A percentile compares a stretch with the other conserved stretches of the same genome.
Evolutionary conservation across 2,329 filamentous ascomycete species (phyloP).

Genomic region (Hypoxylon sp.): DNA sequence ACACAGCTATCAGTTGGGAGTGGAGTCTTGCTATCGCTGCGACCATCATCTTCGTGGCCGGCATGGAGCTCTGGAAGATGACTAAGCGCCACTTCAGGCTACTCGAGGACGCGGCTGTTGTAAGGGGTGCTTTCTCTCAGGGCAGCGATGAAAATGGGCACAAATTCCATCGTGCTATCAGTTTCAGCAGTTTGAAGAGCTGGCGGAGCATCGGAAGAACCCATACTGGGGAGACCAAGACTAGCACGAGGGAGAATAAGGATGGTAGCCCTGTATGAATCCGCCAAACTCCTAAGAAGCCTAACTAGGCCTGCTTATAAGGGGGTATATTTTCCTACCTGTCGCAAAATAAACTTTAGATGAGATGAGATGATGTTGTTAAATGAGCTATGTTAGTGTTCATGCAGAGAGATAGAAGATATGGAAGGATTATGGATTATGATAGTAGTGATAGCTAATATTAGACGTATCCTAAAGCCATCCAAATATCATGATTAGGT

Average conservation of each 20-base stretch:
- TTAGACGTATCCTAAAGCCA: not conserved
- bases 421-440: too few species aligned
- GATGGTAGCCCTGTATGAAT: constrained; percentile 35
- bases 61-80: constrained; percentile 81
- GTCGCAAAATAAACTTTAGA: not conserved
- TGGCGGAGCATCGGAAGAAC: constrained; percentile 56
- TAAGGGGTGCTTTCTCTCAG: constrained; percentile 67
- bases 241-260: constrained; percentile 45
- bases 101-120: constrained; percentile 67
- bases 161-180: constrained; percentile 65
- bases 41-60: constrained; percentile 74
- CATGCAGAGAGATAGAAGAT: too few species aligned
- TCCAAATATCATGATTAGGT: not conserved
- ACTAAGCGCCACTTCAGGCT: constrained; percentile 71
- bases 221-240: constrained; percentile 48
- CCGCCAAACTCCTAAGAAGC: not conserved
- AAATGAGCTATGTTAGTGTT: too few species aligned
- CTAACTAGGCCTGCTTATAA: not conserved
- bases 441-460: not conserved
- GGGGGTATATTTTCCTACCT: too few species aligned
- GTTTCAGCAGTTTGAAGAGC: constrained; percentile 65
- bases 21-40: constrained; percentile 78
- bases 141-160: constrained; percentile 63
- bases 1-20: constrained; percentile 80
- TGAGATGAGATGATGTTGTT: too few species aligned